Evolutionary conservation across 1,139 yeast species (phyloP).

Genomic region (Hyphopichia pseudoburtonii): DNA sequence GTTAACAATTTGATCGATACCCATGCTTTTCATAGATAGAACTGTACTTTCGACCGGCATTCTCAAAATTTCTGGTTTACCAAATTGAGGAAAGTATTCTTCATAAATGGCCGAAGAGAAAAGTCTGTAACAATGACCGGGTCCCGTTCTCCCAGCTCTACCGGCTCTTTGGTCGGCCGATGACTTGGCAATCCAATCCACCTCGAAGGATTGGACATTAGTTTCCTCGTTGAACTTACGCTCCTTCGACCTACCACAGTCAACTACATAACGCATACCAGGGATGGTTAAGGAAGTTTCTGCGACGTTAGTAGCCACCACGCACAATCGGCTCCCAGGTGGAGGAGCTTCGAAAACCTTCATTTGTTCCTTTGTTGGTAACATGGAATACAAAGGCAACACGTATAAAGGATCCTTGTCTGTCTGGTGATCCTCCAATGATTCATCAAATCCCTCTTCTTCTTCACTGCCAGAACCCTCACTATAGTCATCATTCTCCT

Average conservation of each 20-base stretch:
- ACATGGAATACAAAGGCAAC: constrained; percentile 83
- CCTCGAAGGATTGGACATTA: constrained; percentile 90
- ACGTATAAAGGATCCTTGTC: constrained; percentile 84
- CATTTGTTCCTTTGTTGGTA: constrained; percentile 94
- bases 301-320: constrained; percentile 96
- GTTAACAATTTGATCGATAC: constrained; percentile 83
- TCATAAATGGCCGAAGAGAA: constrained; percentile 96
- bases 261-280: constrained; percentile 91
- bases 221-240: constrained; percentile 78
- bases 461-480: constrained; percentile 45
- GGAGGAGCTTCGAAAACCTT: constrained; percentile 89
- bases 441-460: constrained; percentile 92
- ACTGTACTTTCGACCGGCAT: constrained; percentile 97
- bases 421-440: constrained; percentile 71
- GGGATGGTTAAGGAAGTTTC: constrained; percentile 98
- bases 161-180: constrained; percentile 96
- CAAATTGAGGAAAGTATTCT: constrained; percentile 76
- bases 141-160: constrained; percentile 99
- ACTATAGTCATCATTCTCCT: constrained; percentile 35
- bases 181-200: constrained; percentile 93
- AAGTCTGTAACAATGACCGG: constrained; percentile 94
- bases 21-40: constrained; percentile 94
- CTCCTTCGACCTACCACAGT: constrained; percentile 92
- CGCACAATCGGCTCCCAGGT: constrained; percentile 78
- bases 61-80: constrained; percentile 85